Conservation (phyloP, 139 green algal genomes). For the Diplosphaera chodatii region DNA sequence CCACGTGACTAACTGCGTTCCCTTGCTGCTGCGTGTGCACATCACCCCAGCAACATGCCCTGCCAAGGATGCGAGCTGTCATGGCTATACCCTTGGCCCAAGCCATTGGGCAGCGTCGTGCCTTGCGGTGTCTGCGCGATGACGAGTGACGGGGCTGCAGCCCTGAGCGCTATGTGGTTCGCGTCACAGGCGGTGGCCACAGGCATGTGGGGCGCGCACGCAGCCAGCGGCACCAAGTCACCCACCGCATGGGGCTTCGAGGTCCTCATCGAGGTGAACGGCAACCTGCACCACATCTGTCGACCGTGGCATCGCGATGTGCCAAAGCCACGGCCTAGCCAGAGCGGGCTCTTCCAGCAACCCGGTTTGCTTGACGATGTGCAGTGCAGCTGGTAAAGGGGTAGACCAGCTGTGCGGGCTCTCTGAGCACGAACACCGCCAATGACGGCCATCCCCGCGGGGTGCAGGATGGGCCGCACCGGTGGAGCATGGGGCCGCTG, state of each 20-base stretch:
- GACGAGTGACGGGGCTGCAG: neutral
- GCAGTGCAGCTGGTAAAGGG: neutral
- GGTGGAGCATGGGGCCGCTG: slow-evolving; percentile 23
- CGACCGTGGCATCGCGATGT: neutral
- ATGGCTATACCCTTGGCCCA: no score
- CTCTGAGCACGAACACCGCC: slow-evolving; percentile 5
- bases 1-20: no score
- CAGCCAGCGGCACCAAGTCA: neutral
- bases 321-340: neutral
- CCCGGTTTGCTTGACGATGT: neutral
- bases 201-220: neutral
- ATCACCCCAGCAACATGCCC: no score
- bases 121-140: neutral
- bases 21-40: no score
- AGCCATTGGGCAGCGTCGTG: no score
- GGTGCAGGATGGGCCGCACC: no score
- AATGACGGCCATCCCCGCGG: no score
- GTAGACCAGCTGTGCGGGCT: neutral
- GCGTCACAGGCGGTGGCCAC: neutral
- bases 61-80: no score
- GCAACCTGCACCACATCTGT: neutral
- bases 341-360: no score
- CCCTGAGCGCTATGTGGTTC: neutral
- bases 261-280: neutral
- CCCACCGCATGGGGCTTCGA: slow-evolving; percentile 5